Evolutionary conservation across 306 rosid genomes (phyloP), one percentile per base, ranked within the genome.

Genomic region (Prunus mongolica): DNA sequence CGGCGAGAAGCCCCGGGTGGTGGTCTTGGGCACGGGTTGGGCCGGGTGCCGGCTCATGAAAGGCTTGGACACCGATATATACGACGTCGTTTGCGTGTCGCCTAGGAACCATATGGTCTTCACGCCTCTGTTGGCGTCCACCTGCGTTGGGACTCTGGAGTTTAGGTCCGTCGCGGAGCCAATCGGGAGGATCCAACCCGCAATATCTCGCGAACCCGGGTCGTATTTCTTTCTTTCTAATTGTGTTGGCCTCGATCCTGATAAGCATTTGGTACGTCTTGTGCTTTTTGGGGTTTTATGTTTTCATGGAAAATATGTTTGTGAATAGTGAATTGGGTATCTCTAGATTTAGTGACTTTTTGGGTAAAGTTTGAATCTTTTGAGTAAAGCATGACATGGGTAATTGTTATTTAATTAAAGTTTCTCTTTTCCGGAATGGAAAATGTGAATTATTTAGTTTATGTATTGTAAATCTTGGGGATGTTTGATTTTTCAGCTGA

Each of bases 61-160:
- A 62, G 97, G 87, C 0, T 54, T 95, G 72, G 96, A 95, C 70
- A 81, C 99, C 11, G 15, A 58, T 41, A 52, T 71, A 45, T 95
- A 92, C 78, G 99, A 95, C 80, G 82, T 95, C 71, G 97, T 92
- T 44, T 95, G 99, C 52, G 97, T 95, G n/a, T 92, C 99, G 8
- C 99, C 97, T 49, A 87, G 99, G 51, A 95, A 95, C 38, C 99
- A 95, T 74, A 95, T 95, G 99, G 99, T 95, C 3, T 92, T 95
- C 81, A 95, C 99, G 6, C 99, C 99, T 27, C 86, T 95, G 45
- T 78, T 95, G 86, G 99, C 99, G 57, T 95, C 99, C 18, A 95
- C 99, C 1, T 95, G 99, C 18, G 99, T 95, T 38, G 99, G 99
- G 18, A 95, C 99, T 19, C 90, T 92, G 54, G 99, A 95, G 79